A percentile compares a stretch with the other conserved stretches of the same genome.
Conservation (phyloP, 371 early-diverging fungal species). For the Haplosporangium sp. region DNA sequence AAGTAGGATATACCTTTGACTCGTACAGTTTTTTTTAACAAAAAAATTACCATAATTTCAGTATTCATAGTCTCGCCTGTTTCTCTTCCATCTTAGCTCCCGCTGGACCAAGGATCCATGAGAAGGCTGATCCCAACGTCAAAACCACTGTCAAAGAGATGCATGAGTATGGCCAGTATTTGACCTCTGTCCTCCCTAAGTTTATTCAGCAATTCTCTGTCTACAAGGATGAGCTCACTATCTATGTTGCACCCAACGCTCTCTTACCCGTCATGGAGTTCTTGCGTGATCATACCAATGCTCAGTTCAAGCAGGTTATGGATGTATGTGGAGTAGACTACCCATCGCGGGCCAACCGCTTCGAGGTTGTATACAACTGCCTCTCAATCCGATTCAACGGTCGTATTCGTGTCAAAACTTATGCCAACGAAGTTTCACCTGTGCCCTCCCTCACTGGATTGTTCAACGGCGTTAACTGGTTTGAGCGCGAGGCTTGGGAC, state of each 20-base stretch:
- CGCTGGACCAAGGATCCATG: slow-evolving; percentile 54
- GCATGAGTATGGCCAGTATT: slow-evolving; percentile 92
- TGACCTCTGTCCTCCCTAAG: slow-evolving; percentile 91
- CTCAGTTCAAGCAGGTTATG: slow-evolving; percentile 91
- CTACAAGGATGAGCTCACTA: slow-evolving; percentile 97
- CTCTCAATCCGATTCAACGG: slow-evolving; percentile 90
- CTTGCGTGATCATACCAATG: slow-evolving; percentile 93
- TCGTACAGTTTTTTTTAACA: too few relatives aligned
- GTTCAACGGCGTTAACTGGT: slow-evolving; percentile 94
- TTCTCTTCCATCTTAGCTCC: slow-evolving; percentile 14
- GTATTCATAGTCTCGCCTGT: background rate
- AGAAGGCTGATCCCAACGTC: slow-evolving; percentile 43
- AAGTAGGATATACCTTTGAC: slow-evolving; percentile 11
- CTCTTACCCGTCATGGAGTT: slow-evolving; percentile 86
- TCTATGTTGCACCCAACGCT: slow-evolving; percentile 89
- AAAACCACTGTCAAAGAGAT: slow-evolving; percentile 56
- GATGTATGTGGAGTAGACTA: slow-evolving; percentile 94
- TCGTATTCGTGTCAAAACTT: slow-evolving; percentile 98
- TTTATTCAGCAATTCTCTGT: slow-evolving; percentile 96
- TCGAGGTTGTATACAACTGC: slow-evolving; percentile 96
- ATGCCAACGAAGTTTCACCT: slow-evolving; percentile 90
- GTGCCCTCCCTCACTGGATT: slow-evolving; percentile 87
- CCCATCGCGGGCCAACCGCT: slow-evolving; percentile 92
- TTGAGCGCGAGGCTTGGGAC: slow-evolving; percentile 98
- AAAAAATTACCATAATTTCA: too few relatives aligned